Conservation (phyloP, 108 stramenopile genomes). For the Mediolabrus comicus region DNA sequence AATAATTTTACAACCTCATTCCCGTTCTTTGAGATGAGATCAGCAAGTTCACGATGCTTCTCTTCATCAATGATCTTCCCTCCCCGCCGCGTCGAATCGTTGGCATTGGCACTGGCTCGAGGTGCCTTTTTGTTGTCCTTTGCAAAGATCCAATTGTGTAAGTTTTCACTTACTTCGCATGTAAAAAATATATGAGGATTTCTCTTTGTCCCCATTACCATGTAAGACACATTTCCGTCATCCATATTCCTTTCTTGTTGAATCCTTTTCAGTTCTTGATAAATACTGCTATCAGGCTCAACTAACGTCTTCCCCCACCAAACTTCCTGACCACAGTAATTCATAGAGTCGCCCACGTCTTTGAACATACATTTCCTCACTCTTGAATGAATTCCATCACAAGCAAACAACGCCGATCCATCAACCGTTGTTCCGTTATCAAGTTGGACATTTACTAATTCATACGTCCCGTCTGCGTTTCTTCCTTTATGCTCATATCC, state of each 20-base stretch:
- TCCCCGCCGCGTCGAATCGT: constrained; percentile 27
- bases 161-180: background rate
- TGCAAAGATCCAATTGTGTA: background rate
- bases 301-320: constrained; percentile 31
- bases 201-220: background rate
- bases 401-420: constrained; percentile 28
- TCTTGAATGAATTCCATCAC: constrained; percentile 31
- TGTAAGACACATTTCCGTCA: background rate
- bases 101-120: background rate
- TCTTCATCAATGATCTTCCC: constrained; percentile 4
- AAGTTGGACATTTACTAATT: background rate
- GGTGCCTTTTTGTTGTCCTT: constrained; percentile 1
- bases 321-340: constrained; percentile 12
- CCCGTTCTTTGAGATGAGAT: background rate
- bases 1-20: background rate
- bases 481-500: background rate
- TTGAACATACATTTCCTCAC: constrained; percentile 9
- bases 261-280: background rate
- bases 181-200: background rate
- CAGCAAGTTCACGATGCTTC: constrained; percentile 13
- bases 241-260: background rate
- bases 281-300: background rate
- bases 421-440: background rate
- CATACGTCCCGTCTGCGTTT: background rate
- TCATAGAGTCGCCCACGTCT: constrained; percentile 13